Evolutionary conservation across 164 flowering plant species (phyloP).

Genomic region (Macadamia integrifolia): DNA sequence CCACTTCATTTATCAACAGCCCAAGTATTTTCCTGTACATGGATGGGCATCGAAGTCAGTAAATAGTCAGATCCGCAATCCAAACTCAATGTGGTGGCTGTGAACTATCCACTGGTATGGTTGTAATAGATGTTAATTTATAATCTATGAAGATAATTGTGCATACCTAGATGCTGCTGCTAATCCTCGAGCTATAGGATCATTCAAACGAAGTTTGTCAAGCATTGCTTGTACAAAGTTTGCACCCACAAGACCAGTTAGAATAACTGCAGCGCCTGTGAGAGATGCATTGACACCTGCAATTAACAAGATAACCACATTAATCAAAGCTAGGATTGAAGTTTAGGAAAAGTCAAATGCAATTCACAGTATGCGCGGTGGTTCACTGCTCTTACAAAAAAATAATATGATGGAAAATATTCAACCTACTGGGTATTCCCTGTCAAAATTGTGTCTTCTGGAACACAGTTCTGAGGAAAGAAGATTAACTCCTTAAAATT

Average conservation of each 20-base stretch:
- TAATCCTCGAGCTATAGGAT: slow-evolving; percentile 96
- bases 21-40: too few species aligned
- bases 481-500: background rate
- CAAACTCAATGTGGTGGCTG: background rate
- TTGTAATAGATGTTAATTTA: background rate
- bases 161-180: slow-evolving; percentile 95
- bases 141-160: background rate
- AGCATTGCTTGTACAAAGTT: slow-evolving; percentile 87
- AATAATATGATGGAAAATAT: too few species aligned
- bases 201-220: slow-evolving; percentile 65
- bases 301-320: slow-evolving; percentile 8
- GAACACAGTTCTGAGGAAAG: background rate
- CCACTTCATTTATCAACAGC: too few species aligned
- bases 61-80: too few species aligned
- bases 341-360: background rate
- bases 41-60: too few species aligned
- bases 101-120: too few species aligned
- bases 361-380: too few species aligned
- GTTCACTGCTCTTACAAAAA: too few species aligned
- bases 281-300: slow-evolving; percentile 84
- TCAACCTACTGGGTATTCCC: too few species aligned
- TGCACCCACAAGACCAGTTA: slow-evolving; percentile 92
- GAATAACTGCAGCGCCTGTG: slow-evolving; percentile 92
- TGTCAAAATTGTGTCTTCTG: too few species aligned
- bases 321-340: background rate